These are phyloP conservation scores for Lobosporangium transversale DNA, from an alignment of 192 early-diverging fungal genomes.

Conservation along the genomic window DNA sequence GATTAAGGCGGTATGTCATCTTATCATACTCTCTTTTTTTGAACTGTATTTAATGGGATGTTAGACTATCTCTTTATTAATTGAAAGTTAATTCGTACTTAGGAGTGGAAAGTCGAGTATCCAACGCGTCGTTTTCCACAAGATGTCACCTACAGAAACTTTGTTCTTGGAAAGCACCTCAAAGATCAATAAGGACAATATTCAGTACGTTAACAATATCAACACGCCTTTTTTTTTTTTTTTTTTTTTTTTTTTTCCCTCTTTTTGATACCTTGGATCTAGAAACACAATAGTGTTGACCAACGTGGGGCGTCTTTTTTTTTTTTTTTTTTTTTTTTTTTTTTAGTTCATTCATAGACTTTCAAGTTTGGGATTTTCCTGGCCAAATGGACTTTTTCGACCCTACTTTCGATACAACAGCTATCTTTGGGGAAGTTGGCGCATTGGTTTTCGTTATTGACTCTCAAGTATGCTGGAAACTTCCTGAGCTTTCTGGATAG, in stretches of 20 bases:
- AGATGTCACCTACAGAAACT: conserved; percentile 89
- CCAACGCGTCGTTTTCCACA: conserved; percentile 86
- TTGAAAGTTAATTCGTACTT: background rate
- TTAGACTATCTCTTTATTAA: no score
- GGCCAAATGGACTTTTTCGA: conserved; percentile 88
- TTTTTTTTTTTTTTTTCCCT: no score
- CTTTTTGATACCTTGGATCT: background rate
- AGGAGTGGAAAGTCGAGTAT: conserved; percentile 91
- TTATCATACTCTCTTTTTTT: no score
- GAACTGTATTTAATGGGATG: no score
- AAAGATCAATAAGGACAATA: conserved; percentile 75
- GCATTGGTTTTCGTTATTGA: conserved; percentile 95
- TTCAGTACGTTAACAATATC: conserved; percentile 55
- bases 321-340: background rate
- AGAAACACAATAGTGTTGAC: no score
- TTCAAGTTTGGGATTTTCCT: conserved; percentile 93
- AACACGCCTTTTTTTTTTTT: no score
- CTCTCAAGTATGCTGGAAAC: conserved; percentile 74
- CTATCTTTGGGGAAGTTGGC: conserved; percentile 75
- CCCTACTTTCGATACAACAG: conserved; percentile 67
- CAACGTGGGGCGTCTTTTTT: no score
- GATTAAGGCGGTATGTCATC: conserved; percentile 33
- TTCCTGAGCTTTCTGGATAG: no score
- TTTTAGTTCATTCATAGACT: conserved; percentile 80
- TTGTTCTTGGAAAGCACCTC: conserved; percentile 84